A percentile compares a stretch with the other conserved stretches of the same genome.
phyloP scores from a whole-genome alignment of 257 asterid species.

The Forsythia suspensa region DNA sequence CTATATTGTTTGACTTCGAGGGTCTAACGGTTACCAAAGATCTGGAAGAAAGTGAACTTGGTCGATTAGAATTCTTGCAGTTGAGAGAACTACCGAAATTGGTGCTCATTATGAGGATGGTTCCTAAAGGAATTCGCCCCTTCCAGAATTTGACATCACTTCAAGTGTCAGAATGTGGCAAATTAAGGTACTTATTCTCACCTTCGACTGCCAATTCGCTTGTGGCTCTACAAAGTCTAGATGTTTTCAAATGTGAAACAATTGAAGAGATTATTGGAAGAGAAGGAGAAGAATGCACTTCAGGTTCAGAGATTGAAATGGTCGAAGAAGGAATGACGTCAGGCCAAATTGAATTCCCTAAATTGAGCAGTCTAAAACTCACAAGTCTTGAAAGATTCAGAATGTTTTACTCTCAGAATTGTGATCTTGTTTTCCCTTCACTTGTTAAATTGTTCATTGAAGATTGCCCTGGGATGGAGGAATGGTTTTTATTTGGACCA shows the following conservation, averaged over 20 bases:
- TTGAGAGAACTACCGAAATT: constrained; percentile 3
- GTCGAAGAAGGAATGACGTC: background rate
- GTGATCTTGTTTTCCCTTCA: constrained; percentile 4
- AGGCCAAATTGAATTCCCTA: background rate
- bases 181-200: background rate
- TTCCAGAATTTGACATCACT: background rate
- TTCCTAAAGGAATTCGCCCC: background rate
- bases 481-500: too few species aligned
- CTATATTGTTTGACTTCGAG: constrained; percentile 8
- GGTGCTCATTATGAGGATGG: constrained; percentile 1
- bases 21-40: background rate
- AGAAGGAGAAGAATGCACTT: background rate
- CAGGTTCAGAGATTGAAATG: background rate
- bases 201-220: background rate
- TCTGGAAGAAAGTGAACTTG: background rate
- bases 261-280: background rate
- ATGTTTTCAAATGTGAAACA: background rate
- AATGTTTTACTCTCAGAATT: background rate
- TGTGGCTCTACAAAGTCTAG: background rate
- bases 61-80: constrained; percentile 4
- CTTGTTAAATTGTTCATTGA: background rate
- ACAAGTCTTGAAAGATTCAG: background rate
- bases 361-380: background rate
- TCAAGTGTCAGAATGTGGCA: background rate
- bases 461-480: background rate